A percentile compares a stretch with the other conserved stretches of the same genome.
phyloP scores from a whole-genome alignment of 2,329 filamentous ascomycete genomes.

The Hysterium pulicare region DNA sequence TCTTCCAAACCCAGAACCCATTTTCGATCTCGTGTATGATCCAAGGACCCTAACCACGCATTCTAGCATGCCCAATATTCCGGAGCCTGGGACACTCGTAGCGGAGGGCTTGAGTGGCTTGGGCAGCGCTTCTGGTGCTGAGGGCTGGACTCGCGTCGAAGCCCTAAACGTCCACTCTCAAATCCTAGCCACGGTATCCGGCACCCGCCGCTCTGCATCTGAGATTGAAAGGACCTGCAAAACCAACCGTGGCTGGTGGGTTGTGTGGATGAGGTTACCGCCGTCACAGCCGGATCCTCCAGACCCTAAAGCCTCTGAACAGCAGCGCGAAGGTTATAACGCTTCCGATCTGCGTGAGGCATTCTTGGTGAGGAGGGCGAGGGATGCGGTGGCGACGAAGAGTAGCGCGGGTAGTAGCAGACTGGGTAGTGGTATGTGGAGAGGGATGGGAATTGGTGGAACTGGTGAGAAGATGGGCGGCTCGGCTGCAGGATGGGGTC shows the following conservation, averaged over 20 bases:
- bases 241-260: slow-evolving; percentile 64
- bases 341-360: slow-evolving; percentile 38
- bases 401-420: slow-evolving; percentile 16
- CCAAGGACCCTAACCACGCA: slow-evolving; percentile 56
- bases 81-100: slow-evolving; percentile 47
- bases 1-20: slow-evolving; percentile 38
- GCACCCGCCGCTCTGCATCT: slow-evolving; percentile 41
- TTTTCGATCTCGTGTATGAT: slow-evolving; percentile 62
- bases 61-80: slow-evolving; percentile 63
- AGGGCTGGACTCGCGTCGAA: slow-evolving; percentile 53
- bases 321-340: slow-evolving; percentile 18
- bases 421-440: slow-evolving; percentile 34
- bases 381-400: slow-evolving; percentile 26
- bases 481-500: slow-evolving; percentile 51
- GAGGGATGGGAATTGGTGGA: slow-evolving; percentile 19
- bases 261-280: slow-evolving; percentile 59
- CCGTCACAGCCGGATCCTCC: slow-evolving; percentile 19
- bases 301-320: slow-evolving; percentile 5
- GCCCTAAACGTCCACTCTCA: slow-evolving; percentile 61
- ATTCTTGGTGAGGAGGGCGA: slow-evolving; percentile 40
- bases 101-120: slow-evolving; percentile 36
- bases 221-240: slow-evolving; percentile 62
- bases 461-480: slow-evolving; percentile 32
- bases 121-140: slow-evolving; percentile 8
- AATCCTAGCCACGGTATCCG: slow-evolving; percentile 55